Percentiles rank a stretch among this genome's conserved stretches.
Evolutionary conservation across 2,329 filamentous ascomycete genomes (phyloP).

Genomic region (Calonectria montana): DNA sequence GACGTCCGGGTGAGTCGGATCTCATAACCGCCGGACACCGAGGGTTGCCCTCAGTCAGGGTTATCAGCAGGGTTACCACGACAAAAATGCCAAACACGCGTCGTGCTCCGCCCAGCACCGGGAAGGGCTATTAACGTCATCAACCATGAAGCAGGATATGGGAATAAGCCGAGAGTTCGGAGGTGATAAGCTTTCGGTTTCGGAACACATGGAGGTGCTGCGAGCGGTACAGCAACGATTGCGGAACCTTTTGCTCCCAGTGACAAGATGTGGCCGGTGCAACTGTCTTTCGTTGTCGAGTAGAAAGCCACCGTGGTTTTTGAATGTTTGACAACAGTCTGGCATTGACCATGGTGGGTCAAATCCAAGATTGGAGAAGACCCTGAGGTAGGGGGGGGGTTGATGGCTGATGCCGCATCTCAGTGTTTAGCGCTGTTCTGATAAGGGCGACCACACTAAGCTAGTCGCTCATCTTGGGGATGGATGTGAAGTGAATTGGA

Average conservation of each 20-base stretch:
- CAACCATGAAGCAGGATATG: not conserved
- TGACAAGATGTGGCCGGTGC: not conserved
- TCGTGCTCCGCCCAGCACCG: not conserved
- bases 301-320: not conserved
- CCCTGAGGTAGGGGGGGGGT: conserved; percentile 9
- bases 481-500: conserved; percentile 4
- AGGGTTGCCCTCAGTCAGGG: not conserved
- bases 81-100: conserved; percentile 4
- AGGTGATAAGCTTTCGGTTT: conserved; percentile 13
- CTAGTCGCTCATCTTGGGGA: conserved; percentile 2
- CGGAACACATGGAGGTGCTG: not conserved
- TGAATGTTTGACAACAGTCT: not conserved
- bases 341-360: not conserved
- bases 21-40: conserved; percentile 7
- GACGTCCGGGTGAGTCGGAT: conserved; percentile 12
- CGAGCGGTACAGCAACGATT: not conserved
- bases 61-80: not conserved
- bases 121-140: conserved; percentile 25
- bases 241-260: not conserved
- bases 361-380: not conserved
- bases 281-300: not conserved
- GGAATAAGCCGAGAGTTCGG: conserved; percentile 5
- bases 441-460: conserved; percentile 19
- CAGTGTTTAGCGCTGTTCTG: conserved; percentile 6
- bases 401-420: conserved; percentile 6